Conservation (phyloP, 2,329 filamentous ascomycete species). For the Zymoseptoria passerinii region DNA sequence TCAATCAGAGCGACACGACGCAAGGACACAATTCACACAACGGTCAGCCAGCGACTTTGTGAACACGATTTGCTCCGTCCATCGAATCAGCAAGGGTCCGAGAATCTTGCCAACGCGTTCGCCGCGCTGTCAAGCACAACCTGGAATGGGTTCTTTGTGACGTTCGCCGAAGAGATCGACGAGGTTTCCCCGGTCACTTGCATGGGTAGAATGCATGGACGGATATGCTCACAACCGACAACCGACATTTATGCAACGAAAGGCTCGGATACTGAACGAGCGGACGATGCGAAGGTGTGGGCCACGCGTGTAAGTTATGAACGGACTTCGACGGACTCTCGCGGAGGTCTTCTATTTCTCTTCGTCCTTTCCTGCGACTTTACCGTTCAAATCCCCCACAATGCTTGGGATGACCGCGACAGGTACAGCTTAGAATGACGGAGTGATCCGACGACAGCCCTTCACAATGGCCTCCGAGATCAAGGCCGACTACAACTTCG, state of each 20-base stretch:
- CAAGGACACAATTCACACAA: no score
- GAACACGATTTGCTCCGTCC: background rate
- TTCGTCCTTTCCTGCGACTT: background rate
- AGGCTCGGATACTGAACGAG: background rate
- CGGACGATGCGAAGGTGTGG: background rate
- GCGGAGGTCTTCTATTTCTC: background rate
- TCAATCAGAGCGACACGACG: no score
- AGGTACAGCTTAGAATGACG: background rate
- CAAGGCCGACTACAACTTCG: background rate
- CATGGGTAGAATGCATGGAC: background rate
- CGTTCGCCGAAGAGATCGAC: background rate
- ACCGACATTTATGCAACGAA: background rate
- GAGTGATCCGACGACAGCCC: background rate
- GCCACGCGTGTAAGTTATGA: background rate
- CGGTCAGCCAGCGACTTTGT: no score
- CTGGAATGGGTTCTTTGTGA: no score
- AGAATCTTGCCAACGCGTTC: background rate
- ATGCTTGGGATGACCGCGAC: background rate
- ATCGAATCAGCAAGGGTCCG: background rate
- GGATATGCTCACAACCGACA: background rate
- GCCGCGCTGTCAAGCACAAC: no score
- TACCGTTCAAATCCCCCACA: background rate
- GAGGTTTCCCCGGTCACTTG: background rate
- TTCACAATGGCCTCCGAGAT: background rate
- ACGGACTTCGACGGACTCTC: background rate